Conservation (phyloP, 2,329 filamentous ascomycete genomes). For the Trichophyton schoenleinii region DNA sequence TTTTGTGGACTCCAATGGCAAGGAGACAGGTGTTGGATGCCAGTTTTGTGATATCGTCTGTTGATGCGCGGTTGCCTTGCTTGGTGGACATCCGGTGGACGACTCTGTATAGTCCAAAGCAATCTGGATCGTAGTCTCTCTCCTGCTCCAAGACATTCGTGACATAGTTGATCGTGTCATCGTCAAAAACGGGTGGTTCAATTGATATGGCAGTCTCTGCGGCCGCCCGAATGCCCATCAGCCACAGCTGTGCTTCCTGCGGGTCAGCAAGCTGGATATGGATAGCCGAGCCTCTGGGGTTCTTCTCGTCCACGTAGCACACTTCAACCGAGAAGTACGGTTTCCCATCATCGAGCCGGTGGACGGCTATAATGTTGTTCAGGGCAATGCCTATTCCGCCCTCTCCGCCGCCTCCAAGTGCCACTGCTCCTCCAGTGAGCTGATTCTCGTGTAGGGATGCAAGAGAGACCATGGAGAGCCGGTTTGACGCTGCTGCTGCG, state of each 20-base stretch:
- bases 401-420: constrained; percentile 38
- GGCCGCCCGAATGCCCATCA: constrained; percentile 48
- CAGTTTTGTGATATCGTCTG: constrained; percentile 54
- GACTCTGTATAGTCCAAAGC: constrained; percentile 57
- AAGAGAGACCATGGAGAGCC: constrained; percentile 48
- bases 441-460: constrained; percentile 51
- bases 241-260: constrained; percentile 54
- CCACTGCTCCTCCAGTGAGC: constrained; percentile 23
- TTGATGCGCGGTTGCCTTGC: constrained; percentile 44
- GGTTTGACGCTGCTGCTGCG: constrained; percentile 26
- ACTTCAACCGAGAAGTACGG: constrained; percentile 56
- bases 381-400: constrained; percentile 45
- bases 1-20: constrained; percentile 55
- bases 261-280: constrained; percentile 53
- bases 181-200: constrained; percentile 43
- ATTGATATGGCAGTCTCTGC: constrained; percentile 43
- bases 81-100: constrained; percentile 51
- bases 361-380: constrained; percentile 54
- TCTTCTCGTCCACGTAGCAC: constrained; percentile 54
- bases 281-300: constrained; percentile 45
- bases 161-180: constrained; percentile 49
- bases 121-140: constrained; percentile 54
- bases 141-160: constrained; percentile 52
- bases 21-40: constrained; percentile 55
- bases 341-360: constrained; percentile 54